Percentiles rank a stretch among this genome's conserved stretches.
phyloP scores from a whole-genome alignment of 2,329 filamentous ascomycete species.

The Fusarium piperis region DNA sequence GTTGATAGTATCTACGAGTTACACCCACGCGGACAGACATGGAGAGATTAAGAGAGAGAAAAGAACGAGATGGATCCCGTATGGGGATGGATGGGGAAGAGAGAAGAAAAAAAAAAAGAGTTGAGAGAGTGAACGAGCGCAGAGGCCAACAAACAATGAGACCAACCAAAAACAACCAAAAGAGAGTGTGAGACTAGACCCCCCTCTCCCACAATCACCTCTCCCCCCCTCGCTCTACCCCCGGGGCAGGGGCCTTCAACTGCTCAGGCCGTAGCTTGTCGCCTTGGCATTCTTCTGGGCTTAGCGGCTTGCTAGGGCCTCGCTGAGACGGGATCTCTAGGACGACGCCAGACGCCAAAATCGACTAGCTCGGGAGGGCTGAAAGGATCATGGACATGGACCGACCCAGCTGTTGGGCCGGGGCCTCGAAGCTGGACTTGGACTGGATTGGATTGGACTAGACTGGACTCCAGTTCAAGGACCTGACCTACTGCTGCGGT shows the following conservation, averaged over 20 bases:
- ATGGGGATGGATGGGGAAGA: neutral
- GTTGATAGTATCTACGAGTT: neutral
- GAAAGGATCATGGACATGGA: conserved; percentile 48
- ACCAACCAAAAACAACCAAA: conserved; percentile 12
- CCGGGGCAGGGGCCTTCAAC: conserved; percentile 14
- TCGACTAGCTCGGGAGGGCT: conserved; percentile 52
- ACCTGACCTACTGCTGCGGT: neutral
- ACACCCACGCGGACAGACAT: neutral
- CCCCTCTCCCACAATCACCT: neutral
- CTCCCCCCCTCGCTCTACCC: neutral
- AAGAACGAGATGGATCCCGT: conserved; percentile 11
- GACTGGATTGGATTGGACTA: neutral
- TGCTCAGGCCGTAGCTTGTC: conserved; percentile 30
- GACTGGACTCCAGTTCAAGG: neutral
- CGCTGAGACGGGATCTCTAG: conserved; percentile 46
- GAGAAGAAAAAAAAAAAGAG: neutral
- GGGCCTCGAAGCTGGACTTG: conserved; percentile 14
- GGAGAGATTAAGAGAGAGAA: neutral
- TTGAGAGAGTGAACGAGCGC: conserved; percentile 18
- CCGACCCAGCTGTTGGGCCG: conserved; percentile 35
- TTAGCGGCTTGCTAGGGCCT: conserved; percentile 19
- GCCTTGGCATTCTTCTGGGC: conserved; percentile 30
- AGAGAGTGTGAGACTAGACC: conserved; percentile 20
- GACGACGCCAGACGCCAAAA: conserved; percentile 35
- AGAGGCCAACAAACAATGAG: conserved; percentile 15